A percentile compares a stretch with the other conserved stretches of the same genome.
These are phyloP conservation scores for Lactarius sanguifluus DNA, from an alignment of 768 basidiomycete species.

Conservation along the genomic window DNA sequence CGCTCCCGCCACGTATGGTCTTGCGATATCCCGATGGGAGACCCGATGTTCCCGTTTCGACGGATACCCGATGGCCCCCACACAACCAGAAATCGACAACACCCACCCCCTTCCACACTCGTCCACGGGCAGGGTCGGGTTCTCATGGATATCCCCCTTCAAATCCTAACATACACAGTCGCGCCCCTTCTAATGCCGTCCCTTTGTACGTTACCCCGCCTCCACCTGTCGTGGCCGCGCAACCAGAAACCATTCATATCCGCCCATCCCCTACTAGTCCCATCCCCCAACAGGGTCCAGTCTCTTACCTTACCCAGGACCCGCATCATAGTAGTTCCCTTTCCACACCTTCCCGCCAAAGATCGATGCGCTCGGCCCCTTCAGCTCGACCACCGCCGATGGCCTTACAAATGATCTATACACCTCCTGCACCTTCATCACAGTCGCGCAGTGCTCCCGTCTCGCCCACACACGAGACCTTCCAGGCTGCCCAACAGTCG, in stretches of 20 bases:
- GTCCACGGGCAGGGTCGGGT: slow-evolving; percentile 12
- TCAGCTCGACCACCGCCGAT: slow-evolving; percentile 15
- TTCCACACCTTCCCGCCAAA: slow-evolving; percentile 9
- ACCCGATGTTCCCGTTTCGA: slow-evolving; percentile 26
- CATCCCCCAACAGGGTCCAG: neutral
- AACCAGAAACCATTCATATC: slow-evolving; percentile 29
- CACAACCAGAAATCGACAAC: slow-evolving; percentile 4
- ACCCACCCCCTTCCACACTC: slow-evolving; percentile 6
- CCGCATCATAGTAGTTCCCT: slow-evolving; percentile 11
- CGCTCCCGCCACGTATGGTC: slow-evolving; percentile 69
- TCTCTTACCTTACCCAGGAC: slow-evolving; percentile 11
- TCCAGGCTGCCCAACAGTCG: slow-evolving; percentile 9
- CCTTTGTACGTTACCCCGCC: slow-evolving; percentile 25
- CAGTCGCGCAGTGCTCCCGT: slow-evolving; percentile 21
- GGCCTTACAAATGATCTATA: slow-evolving; percentile 27
- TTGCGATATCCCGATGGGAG: slow-evolving; percentile 64
- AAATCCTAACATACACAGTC: slow-evolving; percentile 26
- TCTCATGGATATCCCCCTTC: slow-evolving; percentile 28
- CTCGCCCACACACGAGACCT: slow-evolving; percentile 16
- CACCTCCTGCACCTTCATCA: slow-evolving; percentile 20
- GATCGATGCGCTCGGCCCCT: slow-evolving; percentile 22
- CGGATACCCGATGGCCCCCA: slow-evolving; percentile 3
- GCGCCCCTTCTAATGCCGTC: slow-evolving; percentile 19
- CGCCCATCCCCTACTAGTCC: slow-evolving; percentile 25
- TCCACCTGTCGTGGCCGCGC: slow-evolving; percentile 11